phyloP scores from a whole-genome alignment of 2,329 filamentous ascomycete species.

The Fusarium coicis region DNA sequence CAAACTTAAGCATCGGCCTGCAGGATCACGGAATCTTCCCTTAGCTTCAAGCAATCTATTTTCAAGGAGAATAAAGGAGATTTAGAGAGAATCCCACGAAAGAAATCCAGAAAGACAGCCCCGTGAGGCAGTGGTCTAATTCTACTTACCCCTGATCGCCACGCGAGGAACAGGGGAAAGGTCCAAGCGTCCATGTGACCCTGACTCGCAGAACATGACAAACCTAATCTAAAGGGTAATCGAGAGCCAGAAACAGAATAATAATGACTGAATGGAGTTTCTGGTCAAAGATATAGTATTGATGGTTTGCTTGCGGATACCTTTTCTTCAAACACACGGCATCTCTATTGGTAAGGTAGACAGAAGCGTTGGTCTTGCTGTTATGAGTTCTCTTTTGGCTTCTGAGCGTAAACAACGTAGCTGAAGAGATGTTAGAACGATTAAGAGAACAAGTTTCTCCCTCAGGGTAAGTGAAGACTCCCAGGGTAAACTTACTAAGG shows the following conservation, averaged over 20 bases:
- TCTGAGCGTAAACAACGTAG: conserved; percentile 29
- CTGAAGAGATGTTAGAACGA: conserved; percentile 4
- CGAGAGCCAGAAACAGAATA: not conserved
- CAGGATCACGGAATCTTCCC: not conserved
- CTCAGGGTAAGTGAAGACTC: fast-evolving
- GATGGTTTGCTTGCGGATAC: too few relatives aligned
- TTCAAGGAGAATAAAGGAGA: not conserved
- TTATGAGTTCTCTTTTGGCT: not conserved
- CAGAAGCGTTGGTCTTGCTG: fast-evolving
- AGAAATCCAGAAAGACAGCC: not conserved
- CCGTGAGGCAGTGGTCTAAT: not conserved
- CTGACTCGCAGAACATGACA: not conserved
- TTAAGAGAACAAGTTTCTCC: fast-evolving
- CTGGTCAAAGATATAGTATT: not conserved
- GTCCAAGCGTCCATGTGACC: not conserved
- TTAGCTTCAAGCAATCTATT: not conserved
- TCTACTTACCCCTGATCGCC: not conserved
- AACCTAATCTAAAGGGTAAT: not conserved
- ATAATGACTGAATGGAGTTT: not conserved
- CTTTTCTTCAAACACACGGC: not conserved
- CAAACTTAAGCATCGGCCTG: too few relatives aligned
- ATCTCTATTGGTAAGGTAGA: not conserved
- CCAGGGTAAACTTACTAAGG: conserved; percentile 30
- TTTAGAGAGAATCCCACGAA: not conserved
- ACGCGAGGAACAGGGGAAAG: not conserved